Conservation (phyloP, 1,139 yeast genomes). For the Magnusiomyces sp. region DNA sequence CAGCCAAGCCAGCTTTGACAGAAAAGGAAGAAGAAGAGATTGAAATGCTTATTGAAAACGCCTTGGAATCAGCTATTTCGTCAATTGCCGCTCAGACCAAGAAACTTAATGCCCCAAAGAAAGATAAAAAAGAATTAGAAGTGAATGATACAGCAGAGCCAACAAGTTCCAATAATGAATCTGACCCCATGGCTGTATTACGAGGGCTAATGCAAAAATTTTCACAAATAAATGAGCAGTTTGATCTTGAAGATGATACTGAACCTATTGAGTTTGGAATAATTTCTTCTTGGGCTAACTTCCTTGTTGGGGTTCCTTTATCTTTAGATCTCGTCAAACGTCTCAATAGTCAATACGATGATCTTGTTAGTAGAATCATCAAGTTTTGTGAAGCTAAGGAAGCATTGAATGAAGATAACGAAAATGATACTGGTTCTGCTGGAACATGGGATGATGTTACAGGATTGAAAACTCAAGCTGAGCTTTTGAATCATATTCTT, state of each 20-base stretch:
- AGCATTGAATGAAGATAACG: background rate
- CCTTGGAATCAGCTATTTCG: background rate
- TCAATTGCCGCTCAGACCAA: background rate
- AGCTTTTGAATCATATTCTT: background rate
- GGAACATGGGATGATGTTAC: too few species aligned
- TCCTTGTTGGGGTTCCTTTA: slow-evolving; percentile 7
- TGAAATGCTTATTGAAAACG: background rate
- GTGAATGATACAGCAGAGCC: background rate
- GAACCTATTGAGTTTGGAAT: slow-evolving; percentile 3
- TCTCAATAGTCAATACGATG: background rate
- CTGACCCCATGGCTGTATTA: too few species aligned
- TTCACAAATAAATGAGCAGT: too few species aligned
- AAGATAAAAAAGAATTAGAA: background rate
- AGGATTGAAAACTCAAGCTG: too few species aligned
- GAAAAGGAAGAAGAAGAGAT: background rate
- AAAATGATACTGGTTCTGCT: background rate
- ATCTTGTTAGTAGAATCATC: background rate
- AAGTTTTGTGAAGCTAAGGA: background rate
- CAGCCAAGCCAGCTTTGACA: background rate
- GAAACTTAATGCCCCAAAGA: background rate
- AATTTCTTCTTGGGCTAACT: slow-evolving; percentile 12
- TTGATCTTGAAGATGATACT: background rate
- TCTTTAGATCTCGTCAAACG: background rate
- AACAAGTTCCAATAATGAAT: background rate
- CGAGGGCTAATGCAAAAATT: too few species aligned